These are phyloP conservation scores for Trypanosoma vivax DNA, from an alignment of 208 protist genomes.

Conservation along the genomic window DNA sequence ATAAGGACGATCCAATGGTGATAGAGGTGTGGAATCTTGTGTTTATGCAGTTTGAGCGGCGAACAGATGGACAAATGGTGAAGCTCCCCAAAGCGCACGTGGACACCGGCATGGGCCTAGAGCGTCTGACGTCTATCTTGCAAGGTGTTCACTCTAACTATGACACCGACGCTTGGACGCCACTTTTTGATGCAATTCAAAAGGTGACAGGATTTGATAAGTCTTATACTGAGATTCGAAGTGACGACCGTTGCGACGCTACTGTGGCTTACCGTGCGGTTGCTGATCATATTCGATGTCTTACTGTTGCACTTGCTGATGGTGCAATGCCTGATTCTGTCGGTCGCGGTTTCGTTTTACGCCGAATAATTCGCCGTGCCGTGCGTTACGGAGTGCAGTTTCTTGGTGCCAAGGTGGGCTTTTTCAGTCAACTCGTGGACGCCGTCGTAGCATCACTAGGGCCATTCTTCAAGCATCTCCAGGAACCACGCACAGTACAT, in stretches of 20 bases:
- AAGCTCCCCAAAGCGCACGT: slow-evolving; percentile 92
- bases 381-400: slow-evolving; percentile 96
- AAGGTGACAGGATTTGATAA: slow-evolving; percentile 80
- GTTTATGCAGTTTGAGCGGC: slow-evolving; percentile 98
- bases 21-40: slow-evolving; percentile 99
- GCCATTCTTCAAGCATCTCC: slow-evolving; percentile 93
- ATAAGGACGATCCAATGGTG: slow-evolving; percentile 98
- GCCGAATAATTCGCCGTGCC: slow-evolving; percentile 96
- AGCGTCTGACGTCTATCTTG: slow-evolving; percentile 96
- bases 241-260: slow-evolving; percentile 79
- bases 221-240: slow-evolving; percentile 81
- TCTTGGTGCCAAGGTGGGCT: slow-evolving; percentile 88
- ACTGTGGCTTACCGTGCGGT: slow-evolving; percentile 97
- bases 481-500: slow-evolving; percentile 63
- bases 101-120: slow-evolving; percentile 98
- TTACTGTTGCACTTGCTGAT: slow-evolving; percentile 96
- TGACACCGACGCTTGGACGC: slow-evolving; percentile 97
- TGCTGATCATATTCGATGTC: slow-evolving; percentile 99
- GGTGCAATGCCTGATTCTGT: slow-evolving; percentile 93
- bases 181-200: slow-evolving; percentile 96
- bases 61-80: slow-evolving; percentile 78
- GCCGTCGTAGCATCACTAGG: slow-evolving; percentile 88
- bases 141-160: slow-evolving; percentile 98
- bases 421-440: slow-evolving; percentile 92
- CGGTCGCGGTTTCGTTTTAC: slow-evolving; percentile 96